Evolutionary conservation across 257 asterid genomes (phyloP).

Genomic region (Salvia miltiorrhiza): DNA sequence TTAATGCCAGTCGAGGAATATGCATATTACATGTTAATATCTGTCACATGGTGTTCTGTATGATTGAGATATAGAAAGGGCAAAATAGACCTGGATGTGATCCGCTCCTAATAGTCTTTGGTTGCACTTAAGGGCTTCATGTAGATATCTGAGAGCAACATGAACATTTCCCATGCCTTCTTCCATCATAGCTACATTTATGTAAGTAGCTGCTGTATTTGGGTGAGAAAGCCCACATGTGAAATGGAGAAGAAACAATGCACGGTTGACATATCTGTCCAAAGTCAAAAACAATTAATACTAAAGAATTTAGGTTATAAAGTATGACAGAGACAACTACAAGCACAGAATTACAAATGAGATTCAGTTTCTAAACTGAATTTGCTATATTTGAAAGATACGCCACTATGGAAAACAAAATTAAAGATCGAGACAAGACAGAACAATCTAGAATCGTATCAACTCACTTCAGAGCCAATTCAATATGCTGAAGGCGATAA

Average conservation of each 20-base stretch:
- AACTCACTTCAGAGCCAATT: constrained; percentile 93
- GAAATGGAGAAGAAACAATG: constrained; percentile 91
- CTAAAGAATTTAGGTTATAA: too few species aligned
- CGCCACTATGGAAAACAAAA: constrained; percentile 4
- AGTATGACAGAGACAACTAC: too few species aligned
- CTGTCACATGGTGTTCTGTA: background rate
- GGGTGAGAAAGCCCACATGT: constrained; percentile 99
- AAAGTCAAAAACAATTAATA: too few species aligned
- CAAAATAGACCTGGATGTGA: constrained; percentile 81
- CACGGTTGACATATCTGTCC: constrained; percentile 99
- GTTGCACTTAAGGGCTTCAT: constrained; percentile 98
- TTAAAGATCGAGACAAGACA: background rate
- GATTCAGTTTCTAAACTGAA: constrained; percentile 6
- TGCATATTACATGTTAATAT: background rate
- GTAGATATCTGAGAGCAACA: constrained; percentile 96
- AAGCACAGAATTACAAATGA: too few species aligned
- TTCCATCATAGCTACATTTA: constrained; percentile 99
- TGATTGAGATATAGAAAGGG: constrained; percentile 14
- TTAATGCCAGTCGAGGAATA: constrained; percentile 1
- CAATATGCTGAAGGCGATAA: constrained; percentile 98
- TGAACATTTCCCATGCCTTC: constrained; percentile 99
- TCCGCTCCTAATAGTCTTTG: constrained; percentile 85
- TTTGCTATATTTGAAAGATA: background rate
- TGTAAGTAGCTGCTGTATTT: constrained; percentile 98
- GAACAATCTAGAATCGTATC: constrained; percentile 17